These are phyloP conservation scores for carrot (Daucus carota) DNA, from an alignment of 129 eudicot species.

Conservation along the genomic window DH1_v3.0 NC_030383.2:34483001-34483500, in stretches of 20 bases:
- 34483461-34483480: too few species aligned
- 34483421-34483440: constrained; percentile 87
- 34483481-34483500: too few species aligned
- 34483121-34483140: constrained; percentile 50
- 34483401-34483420: constrained; percentile 69
- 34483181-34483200: constrained; percentile 80
- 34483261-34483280: constrained; percentile 46
- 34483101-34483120: background rate
- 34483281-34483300: constrained; percentile 59
- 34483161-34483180: constrained; percentile 75
- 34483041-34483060: background rate
- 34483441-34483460: constrained; percentile 46
- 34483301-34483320: constrained; percentile 66
- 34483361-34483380: constrained; percentile 41
- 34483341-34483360: constrained; percentile 74
- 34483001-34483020: constrained; percentile 28
- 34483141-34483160: constrained; percentile 60
- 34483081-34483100: background rate
- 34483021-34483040: constrained; percentile 37
- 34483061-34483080: background rate
- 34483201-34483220: constrained; percentile 58
- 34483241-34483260: constrained; percentile 66
- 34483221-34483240: constrained; percentile 45
- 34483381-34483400: constrained; percentile 80
- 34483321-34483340: constrained; percentile 59